Conservation (phyloP, 129 eudicot genomes). For the Erigeron canadensis region DNA sequence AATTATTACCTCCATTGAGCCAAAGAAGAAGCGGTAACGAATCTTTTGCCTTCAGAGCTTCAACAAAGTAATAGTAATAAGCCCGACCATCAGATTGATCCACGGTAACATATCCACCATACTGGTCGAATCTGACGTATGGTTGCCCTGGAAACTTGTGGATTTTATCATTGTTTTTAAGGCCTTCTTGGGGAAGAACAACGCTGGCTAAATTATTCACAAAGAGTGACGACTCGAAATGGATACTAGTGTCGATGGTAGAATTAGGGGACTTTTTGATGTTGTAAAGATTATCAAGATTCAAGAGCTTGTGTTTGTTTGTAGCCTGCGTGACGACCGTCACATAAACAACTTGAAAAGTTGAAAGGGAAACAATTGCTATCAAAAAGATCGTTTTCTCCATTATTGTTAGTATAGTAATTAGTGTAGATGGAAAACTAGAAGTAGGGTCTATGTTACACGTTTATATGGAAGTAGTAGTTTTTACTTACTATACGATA, state of each 20-base stretch:
- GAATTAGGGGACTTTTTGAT: slow-evolving; percentile 31
- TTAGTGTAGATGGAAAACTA: too few species aligned
- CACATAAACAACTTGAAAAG: slow-evolving; percentile 20
- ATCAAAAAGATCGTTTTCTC: slow-evolving; percentile 16
- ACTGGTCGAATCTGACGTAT: slow-evolving; percentile 48
- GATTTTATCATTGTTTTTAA: slow-evolving; percentile 57
- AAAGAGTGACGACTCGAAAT: slow-evolving; percentile 31
- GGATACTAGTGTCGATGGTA: slow-evolving; percentile 37
- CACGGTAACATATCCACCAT: slow-evolving; percentile 85
- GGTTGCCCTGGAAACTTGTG: slow-evolving; percentile 75
- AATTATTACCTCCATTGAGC: slow-evolving; percentile 99
- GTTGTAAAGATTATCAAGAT: slow-evolving; percentile 31
- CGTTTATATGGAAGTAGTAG: too few species aligned
- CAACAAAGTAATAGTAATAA: slow-evolving; percentile 77
- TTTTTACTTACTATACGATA: too few species aligned
- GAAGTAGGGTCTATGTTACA: too few species aligned
- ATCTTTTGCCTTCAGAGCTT: slow-evolving; percentile 42
- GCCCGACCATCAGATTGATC: slow-evolving; percentile 51
- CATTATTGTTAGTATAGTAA: neutral
- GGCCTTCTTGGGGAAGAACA: slow-evolving; percentile 41
- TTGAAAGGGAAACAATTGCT: slow-evolving; percentile 14
- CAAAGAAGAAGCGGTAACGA: slow-evolving; percentile 81
- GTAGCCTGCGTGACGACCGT: slow-evolving; percentile 21
- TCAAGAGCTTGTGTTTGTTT: slow-evolving; percentile 48
- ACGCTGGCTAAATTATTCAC: neutral